Base-by-base conservation (phyloP, 2,329 filamentous ascomycete genomes). In the Diaporthe citrichinensis region DNA sequence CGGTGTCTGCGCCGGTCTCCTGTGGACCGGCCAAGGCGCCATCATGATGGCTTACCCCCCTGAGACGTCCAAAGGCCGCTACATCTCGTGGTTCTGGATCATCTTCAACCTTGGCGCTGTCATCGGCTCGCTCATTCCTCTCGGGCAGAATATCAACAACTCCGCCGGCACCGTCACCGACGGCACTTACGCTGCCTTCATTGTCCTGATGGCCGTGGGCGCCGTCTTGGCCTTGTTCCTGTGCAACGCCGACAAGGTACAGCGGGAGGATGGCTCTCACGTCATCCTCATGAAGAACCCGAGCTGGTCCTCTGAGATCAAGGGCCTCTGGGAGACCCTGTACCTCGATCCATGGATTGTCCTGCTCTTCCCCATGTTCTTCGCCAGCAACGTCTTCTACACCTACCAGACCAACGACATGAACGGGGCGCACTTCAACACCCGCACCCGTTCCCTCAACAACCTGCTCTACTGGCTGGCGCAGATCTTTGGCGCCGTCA, bases 71-170 rank as follows among this genome's bases (percentile, higher is more conserved):
- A 98, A 98, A 88, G 96, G 96, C 59, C 92, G 93, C 76, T 98
- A 95, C 84, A 98, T 98, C 83, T 94, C 94, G 76, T 92, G 92
- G 87, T 98, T 98, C 86, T 98, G 96, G 96, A 92, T 95, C 83
- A 97, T 98, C 81, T 98, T 98, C 89, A 98, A 98, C 85, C 84
- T 96, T 76, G 96, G 96, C 79, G 95, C 92, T 80, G 95, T 98
- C 77, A 95, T 98, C 83, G 96, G 96, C 77, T 92, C 93, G 81
- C 84, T 93, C 80, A 94, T 95, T 77, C 93, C 93, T n/a, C 89
- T 95, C 6, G 93, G 89, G 77, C 89, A 94, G 83, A 94, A 94
- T 85, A 89, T 94, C 81, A 83, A 94, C 85, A 89, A 86, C 76
- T 88, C 83, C 20, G 84, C 73, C 75, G 83, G 83, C 62, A 86